A percentile compares a stretch with the other conserved stretches of the same genome.
Conservation (phyloP, 1,139 yeast species). For the Candida buenavistaensis region DNA sequence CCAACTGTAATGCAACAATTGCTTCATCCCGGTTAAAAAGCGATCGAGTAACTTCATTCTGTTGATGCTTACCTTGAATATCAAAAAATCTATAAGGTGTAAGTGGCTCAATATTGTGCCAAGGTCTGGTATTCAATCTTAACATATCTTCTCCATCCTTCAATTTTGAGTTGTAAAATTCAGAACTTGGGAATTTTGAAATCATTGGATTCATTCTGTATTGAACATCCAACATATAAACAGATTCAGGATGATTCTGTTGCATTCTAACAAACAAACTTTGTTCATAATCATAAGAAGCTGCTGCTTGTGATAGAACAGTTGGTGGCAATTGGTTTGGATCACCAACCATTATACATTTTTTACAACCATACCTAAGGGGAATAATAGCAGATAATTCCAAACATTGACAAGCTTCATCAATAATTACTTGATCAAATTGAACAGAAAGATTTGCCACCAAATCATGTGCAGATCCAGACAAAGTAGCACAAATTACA, state of each 20-base stretch:
- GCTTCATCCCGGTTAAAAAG: constrained; percentile 73
- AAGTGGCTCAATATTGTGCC: constrained; percentile 64
- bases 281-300: constrained; percentile 79
- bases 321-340: constrained; percentile 99
- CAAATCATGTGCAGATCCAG: constrained; percentile 93
- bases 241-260: constrained; percentile 56
- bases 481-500: constrained; percentile 86
- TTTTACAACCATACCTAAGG: constrained; percentile 83
- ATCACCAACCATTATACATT: constrained; percentile 98
- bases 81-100: constrained; percentile 83
- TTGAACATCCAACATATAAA: constrained; percentile 85
- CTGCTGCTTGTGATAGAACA: constrained; percentile 89
- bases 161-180: constrained; percentile 74
- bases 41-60: constrained; percentile 64
- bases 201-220: constrained; percentile 98
- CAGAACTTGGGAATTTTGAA: constrained; percentile 79
- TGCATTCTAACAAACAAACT: constrained; percentile 95
- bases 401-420: constrained; percentile 98
- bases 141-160: constrained; percentile 76
- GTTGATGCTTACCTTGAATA: constrained; percentile 62
- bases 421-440: constrained; percentile 93
- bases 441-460: constrained; percentile 70
- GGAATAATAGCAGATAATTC: constrained; percentile 93
- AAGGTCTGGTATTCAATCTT: constrained; percentile 57
- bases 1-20: constrained; percentile 66